These are phyloP conservation scores for Solanum hybrid DNA, from an alignment of 305 asterid genomes.

Conservation along the genomic window DNA sequence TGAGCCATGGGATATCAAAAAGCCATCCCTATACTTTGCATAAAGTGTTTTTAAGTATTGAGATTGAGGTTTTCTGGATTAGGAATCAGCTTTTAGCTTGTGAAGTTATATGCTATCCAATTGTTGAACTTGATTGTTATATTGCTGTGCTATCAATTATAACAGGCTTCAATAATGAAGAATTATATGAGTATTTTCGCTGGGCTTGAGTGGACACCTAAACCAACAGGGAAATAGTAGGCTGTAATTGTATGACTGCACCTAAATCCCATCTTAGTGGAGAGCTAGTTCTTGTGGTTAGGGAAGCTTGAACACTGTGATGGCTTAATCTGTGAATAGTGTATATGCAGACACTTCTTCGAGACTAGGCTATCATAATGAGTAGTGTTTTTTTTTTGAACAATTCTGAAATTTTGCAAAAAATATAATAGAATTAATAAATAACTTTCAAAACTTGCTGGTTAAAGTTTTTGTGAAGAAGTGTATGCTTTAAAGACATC, in stretches of 20 bases:
- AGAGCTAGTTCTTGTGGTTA: neutral
- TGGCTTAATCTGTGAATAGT: neutral
- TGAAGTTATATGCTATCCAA: neutral
- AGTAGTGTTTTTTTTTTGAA: neutral
- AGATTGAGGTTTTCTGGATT: neutral
- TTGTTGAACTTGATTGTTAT: neutral
- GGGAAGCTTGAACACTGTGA: neutral
- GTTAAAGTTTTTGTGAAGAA: neutral
- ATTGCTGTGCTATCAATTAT: neutral
- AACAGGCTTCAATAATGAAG: neutral
- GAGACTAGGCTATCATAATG: neutral
- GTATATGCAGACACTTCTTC: neutral
- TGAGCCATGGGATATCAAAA: neutral
- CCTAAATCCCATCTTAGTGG: neutral
- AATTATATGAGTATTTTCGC: neutral
- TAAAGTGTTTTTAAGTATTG: neutral
- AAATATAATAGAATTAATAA: neutral
- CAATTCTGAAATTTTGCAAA: neutral
- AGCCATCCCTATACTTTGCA: neutral
- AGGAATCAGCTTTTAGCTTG: neutral
- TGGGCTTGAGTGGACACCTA: neutral
- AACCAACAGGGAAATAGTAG: neutral
- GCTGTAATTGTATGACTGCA: neutral
- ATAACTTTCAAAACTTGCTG: neutral
- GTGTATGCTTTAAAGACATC: neutral